Evolutionary conservation across 2,329 filamentous ascomycete species (phyloP), one percentile per base, ranked within the genome.

Genomic region (Neurospora crassa): DNA sequence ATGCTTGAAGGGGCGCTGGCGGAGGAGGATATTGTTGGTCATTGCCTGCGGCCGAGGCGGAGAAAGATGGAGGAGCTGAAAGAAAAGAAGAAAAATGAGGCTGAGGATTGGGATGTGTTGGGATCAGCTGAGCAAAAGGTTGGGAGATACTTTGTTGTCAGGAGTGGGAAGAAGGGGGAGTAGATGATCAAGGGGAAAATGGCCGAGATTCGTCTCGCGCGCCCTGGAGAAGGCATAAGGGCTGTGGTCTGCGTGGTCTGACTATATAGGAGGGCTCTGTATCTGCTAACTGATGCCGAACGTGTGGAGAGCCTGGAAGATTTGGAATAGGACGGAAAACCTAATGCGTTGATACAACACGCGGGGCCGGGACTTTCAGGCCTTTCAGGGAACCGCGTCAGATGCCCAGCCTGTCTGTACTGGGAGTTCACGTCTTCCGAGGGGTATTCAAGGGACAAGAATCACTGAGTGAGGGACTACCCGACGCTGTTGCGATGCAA

Each of bases 111-210:
- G 88, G 86, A 96, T 82, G 89, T 91, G 0, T 79, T 96, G 68
- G 85, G 84, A 1, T 86, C 86, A 70, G 92, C 92, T 0, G 84
- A 86, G 18, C 88, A 86, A 76, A 93, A 84, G 70, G 86, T 86
- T 5, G 92, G 92, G 16, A 88, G 86, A 74, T 96, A 90, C 77
- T 95, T 96, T 75, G 89, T 95, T 8, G 93, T 96, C 2, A 88
- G 92, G 74, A 90, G 87, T 74, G 85, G 84, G 42, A 86, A 84
- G 73, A 72, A 43, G 53, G 42, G 43, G 53, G 42, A 18, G 37
- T n/a, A 59, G 29, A 43, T 40, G 63, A 18, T 18, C 12, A 29
- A n/a, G 29, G 24, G 29, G 16, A 37, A 29, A 53, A 6, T 29
- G 47, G 47, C 3, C 29, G 20, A 53, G 4, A 20, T 47, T 47